Base-by-base conservation (phyloP, 495 filamentous ascomycete genomes). In the Bathelium albidoporum region DNA sequence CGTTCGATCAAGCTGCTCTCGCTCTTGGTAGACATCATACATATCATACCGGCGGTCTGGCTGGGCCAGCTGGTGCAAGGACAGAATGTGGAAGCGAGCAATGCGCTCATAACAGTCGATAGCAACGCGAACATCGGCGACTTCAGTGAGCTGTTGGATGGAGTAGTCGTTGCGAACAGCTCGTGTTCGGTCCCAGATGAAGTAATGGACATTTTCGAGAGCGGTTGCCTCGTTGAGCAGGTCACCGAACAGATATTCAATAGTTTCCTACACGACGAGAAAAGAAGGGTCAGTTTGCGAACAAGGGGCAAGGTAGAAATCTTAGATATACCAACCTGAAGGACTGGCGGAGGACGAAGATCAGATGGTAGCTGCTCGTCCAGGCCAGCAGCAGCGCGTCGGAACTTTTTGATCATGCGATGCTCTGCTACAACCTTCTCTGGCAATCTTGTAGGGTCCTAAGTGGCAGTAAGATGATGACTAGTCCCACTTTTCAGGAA, bases 121-220 rank as follows among this genome's bases (percentile, higher is more conserved):
- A 2, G 84, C 83, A 12, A 80, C 80, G 34, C 82, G 78, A n/a
- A 91, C 82, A 64, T 86, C 79, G 41, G 83, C 79, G 58, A 86
- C 81, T 9, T 85, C 82, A 0, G 85, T 85, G 34, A 91, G 78
- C 67, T 89, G 85, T 68, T 96, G 91, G 59, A 96, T 89, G 1
- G 91, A 92, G 68, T 97, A 95, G 72, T 99, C 95, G 65, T 94
- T 93, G 32, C 95, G 85, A 63, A 99, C 87, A 7, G 89, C 90
- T 62, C 95, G 80, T 24, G 93, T 96, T 24, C 95, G 84, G 73
- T 97, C 93, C 90, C 95, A 96, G 20, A 97, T 82, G 65, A 94
- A 97, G 69, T 87, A 87, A 72, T 97, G 91, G 43, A 89, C 82
- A 2, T 81, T 71, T 0, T 84, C 81, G 5, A 96, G 78, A 39